Evolutionary conservation across 805 yeast genomes (phyloP).

Genomic region (Saccharomyces mikatae): DNA sequence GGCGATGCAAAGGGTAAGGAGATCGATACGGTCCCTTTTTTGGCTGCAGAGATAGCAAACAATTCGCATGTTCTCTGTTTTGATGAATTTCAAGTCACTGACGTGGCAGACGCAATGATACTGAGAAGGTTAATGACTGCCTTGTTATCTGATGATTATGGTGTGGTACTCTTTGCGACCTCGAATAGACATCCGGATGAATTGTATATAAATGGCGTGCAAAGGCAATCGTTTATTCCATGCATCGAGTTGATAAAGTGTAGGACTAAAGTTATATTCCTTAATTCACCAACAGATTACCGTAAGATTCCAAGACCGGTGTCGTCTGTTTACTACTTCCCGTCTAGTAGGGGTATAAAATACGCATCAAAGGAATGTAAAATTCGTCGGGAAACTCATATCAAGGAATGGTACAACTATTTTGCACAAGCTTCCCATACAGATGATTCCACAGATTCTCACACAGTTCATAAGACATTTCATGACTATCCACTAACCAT

Average conservation of each 20-base stretch:
- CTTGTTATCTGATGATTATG: slow-evolving; percentile 65
- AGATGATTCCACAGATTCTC: slow-evolving; percentile 11
- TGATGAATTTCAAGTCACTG: slow-evolving; percentile 97
- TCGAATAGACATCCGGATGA: slow-evolving; percentile 94
- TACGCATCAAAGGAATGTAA: slow-evolving; percentile 44
- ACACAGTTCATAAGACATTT: slow-evolving; percentile 11
- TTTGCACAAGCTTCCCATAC: slow-evolving; percentile 49
- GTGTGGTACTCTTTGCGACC: slow-evolving; percentile 84
- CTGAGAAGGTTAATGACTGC: slow-evolving; percentile 64
- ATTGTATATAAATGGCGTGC: slow-evolving; percentile 87
- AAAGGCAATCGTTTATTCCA: slow-evolving; percentile 84
- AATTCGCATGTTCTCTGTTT: slow-evolving; percentile 76
- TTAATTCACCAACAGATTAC: slow-evolving; percentile 91
- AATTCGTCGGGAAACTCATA: slow-evolving; percentile 50
- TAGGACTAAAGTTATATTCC: slow-evolving; percentile 65
- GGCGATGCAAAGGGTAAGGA: slow-evolving; percentile 38
- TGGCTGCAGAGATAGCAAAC: slow-evolving; percentile 77
- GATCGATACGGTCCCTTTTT: slow-evolving; percentile 71
- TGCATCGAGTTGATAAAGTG: slow-evolving; percentile 74
- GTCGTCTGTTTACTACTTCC: slow-evolving; percentile 69
- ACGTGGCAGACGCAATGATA: slow-evolving; percentile 97
- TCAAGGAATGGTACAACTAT: slow-evolving; percentile 68
- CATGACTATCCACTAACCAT: slow-evolving; percentile 40
- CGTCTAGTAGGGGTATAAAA: slow-evolving; percentile 55
- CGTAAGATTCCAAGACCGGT: slow-evolving; percentile 80